A percentile compares a stretch with the other conserved stretches of the same genome.
Evolutionary conservation across 2,329 filamentous ascomycete species (phyloP).

Genomic region (Ceratocystis diversiconidia): DNA sequence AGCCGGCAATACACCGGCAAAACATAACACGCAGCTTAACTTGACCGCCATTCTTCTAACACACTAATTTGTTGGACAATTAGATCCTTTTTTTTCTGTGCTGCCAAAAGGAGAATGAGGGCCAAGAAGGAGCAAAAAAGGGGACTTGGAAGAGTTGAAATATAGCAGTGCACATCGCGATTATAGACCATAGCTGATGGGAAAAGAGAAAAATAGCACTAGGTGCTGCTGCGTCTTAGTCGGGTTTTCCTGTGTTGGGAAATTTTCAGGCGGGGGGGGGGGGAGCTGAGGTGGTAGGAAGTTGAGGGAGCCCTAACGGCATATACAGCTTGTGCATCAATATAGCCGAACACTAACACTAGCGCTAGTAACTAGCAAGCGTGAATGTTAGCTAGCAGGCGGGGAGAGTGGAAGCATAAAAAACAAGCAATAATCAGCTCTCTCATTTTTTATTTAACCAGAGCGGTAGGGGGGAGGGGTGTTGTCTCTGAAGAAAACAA

Average conservation of each 20-base stretch:
- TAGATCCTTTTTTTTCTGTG: neutral
- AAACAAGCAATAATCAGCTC: no score
- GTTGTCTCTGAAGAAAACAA: neutral
- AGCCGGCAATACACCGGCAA: neutral
- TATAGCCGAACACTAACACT: neutral
- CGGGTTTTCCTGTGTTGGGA: neutral
- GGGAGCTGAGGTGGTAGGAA: neutral
- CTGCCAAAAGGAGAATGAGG: no score
- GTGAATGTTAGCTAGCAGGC: neutral
- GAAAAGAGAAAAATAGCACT: neutral
- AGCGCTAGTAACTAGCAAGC: neutral
- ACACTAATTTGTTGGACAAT: neutral
- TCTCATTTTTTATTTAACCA: neutral
- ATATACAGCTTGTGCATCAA: neutral
- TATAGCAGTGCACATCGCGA: neutral
- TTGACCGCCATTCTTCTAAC: neutral
- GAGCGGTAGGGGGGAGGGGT: neutral
- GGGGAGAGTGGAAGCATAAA: neutral
- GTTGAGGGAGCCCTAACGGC: neutral
- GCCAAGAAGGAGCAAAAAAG: neutral
- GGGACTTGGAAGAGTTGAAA: neutral
- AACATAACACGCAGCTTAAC: neutral
- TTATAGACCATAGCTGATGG: neutral
- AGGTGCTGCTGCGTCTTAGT: neutral
- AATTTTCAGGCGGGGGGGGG: neutral